phyloP scores from a whole-genome alignment of 306 rosid genomes.

The Medicago lupulina region DNA sequence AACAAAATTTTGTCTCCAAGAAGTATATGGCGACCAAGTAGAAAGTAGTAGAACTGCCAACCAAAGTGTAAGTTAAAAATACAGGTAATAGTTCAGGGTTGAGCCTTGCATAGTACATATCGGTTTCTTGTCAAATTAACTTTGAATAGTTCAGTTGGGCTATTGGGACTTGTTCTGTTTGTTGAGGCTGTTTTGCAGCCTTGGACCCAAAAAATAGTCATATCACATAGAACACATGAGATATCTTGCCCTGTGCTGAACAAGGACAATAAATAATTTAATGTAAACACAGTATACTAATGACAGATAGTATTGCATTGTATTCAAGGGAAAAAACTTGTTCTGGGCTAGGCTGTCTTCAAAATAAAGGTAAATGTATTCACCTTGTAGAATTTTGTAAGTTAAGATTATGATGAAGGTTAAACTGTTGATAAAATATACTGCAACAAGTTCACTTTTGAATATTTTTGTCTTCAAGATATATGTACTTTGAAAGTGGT shows the following conservation, averaged over 20 bases:
- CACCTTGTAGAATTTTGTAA: neutral
- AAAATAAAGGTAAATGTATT: neutral
- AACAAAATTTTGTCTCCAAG: slow-evolving; percentile 52
- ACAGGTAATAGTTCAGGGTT: slow-evolving; percentile 38
- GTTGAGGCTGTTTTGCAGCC: neutral
- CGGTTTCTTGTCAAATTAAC: slow-evolving; percentile 34
- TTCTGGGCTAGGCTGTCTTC: neutral
- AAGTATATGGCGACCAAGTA: slow-evolving; percentile 54
- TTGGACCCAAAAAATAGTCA: neutral
- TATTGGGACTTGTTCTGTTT: neutral
- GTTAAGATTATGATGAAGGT: neutral
- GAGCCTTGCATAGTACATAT: slow-evolving; percentile 38
- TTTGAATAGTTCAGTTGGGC: slow-evolving; percentile 15
- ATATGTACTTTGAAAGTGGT: neutral
- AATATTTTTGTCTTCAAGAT: neutral
- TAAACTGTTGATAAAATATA: neutral
- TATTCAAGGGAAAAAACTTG: neutral
- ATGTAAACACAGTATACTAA: slow-evolving; percentile 25
- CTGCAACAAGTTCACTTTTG: neutral
- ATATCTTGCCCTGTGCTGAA: slow-evolving; percentile 38
- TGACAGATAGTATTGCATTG: slow-evolving; percentile 25
- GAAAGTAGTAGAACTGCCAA: slow-evolving; percentile 40
- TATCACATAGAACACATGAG: slow-evolving; percentile 27
- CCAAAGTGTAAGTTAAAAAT: slow-evolving; percentile 29
- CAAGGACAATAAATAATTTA: slow-evolving; percentile 5